phyloP scores from a whole-genome alignment of 352 stramenopile genomes.

The Phytophthora boehmeriae region DNA sequence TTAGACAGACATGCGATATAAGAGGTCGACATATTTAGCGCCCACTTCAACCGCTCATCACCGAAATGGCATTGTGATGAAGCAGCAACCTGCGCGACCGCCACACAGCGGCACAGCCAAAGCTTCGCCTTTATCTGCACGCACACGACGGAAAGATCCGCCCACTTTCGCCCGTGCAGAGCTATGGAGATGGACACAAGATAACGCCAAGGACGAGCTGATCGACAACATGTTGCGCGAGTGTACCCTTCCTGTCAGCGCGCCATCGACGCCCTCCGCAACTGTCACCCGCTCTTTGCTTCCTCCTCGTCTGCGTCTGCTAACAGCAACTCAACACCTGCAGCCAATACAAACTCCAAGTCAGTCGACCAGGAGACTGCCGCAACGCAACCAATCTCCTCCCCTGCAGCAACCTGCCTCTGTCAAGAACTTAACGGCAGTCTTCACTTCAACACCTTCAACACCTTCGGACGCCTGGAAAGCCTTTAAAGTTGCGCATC shows the following conservation, averaged over 20 bases:
- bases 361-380: slow-evolving; percentile 15
- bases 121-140: neutral
- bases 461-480: slow-evolving; percentile 52
- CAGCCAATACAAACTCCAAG: slow-evolving; percentile 1
- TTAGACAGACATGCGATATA: neutral
- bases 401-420: slow-evolving; percentile 16
- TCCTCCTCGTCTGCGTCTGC: slow-evolving; percentile 19
- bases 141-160: slow-evolving; percentile 25
- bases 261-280: slow-evolving; percentile 12
- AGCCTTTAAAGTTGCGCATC: slow-evolving; percentile 65
- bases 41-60: too few relatives aligned
- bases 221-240: slow-evolving; percentile 67
- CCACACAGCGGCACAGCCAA: neutral
- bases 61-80: slow-evolving; percentile 20
- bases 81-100: slow-evolving; percentile 13
- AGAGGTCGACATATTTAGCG: too few relatives aligned
- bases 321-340: slow-evolving; percentile 8
- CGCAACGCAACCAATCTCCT: slow-evolving; percentile 25
- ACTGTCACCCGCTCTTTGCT: slow-evolving; percentile 10
- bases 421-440: slow-evolving; percentile 23
- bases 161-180: slow-evolving; percentile 54
- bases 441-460: neutral
- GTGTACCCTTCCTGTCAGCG: slow-evolving; percentile 31
- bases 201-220: slow-evolving; percentile 40
- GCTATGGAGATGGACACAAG: slow-evolving; percentile 62